A percentile compares a stretch with the other conserved stretches of the same genome.
phyloP scores from a whole-genome alignment of 192 early-diverging fungal genomes.

The Podochytrium sp. region DNA sequence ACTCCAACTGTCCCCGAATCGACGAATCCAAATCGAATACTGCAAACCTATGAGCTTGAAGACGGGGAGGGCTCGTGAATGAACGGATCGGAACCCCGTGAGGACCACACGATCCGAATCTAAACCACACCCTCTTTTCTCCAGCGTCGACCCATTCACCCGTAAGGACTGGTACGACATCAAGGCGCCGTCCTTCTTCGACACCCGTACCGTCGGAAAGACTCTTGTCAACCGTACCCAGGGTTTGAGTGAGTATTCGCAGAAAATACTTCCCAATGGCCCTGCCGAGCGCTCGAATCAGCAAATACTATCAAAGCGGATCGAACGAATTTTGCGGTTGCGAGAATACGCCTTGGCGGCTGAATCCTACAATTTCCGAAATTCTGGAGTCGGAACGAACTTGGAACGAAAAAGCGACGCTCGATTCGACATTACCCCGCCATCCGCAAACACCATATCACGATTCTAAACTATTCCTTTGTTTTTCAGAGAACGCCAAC shows the following conservation, averaged over 20 bases:
- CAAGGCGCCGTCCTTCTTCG: constrained; percentile 97
- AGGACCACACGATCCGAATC: neutral
- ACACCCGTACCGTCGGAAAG: constrained; percentile 94
- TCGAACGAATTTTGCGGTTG: constrained; percentile 28
- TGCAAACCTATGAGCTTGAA: neutral
- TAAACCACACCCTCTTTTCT: neutral
- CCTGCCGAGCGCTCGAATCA: constrained; percentile 1
- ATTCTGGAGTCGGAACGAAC: too few relatives aligned
- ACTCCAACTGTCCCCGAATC: neutral
- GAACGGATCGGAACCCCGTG: neutral
- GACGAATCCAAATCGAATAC: neutral
- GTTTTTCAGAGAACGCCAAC: constrained; percentile 85
- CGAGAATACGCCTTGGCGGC: too few relatives aligned
- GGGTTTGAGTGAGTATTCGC: constrained; percentile 84
- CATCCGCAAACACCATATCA: too few relatives aligned
- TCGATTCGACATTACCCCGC: constrained; percentile 26
- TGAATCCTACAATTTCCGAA: too few relatives aligned
- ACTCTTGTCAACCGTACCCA: constrained; percentile 99
- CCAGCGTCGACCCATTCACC: constrained; percentile 97
- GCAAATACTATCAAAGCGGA: neutral
- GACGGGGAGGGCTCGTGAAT: neutral
- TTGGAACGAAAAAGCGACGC: too few relatives aligned
- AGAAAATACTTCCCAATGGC: neutral
- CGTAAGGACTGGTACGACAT: constrained; percentile 99
- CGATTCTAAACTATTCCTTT: too few relatives aligned